phyloP scores from a whole-genome alignment of 23 red algal species.

The Agarophyton chilense region DNA sequence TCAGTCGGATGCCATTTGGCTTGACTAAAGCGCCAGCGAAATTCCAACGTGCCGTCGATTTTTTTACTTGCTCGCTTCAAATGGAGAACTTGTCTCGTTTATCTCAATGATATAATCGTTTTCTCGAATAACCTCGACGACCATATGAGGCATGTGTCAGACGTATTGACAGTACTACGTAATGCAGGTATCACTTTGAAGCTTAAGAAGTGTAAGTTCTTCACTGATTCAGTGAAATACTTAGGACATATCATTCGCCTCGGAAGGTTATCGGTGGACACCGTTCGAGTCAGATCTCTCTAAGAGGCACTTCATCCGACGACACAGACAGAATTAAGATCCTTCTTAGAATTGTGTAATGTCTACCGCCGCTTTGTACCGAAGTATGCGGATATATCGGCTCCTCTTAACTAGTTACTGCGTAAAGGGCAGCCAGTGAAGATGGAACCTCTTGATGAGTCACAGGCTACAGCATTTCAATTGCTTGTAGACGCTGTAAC shows the following conservation, averaged over 20 bases:
- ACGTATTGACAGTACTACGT: conserved; percentile 32
- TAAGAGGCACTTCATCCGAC: neutral
- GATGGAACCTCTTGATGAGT: neutral
- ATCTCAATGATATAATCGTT: conserved; percentile 54
- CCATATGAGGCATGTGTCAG: conserved; percentile 20
- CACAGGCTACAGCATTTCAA: conserved; percentile 6
- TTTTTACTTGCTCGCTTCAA: conserved; percentile 29
- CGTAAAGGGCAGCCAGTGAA: neutral
- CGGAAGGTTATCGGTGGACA: conserved; percentile 7
- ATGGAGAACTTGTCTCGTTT: conserved; percentile 36
- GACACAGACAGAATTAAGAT: conserved; percentile 25
- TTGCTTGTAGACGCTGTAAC: neutral
- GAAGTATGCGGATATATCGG: neutral
- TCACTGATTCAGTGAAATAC: conserved; percentile 17
- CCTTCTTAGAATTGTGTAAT: conserved; percentile 6
- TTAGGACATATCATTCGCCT: conserved; percentile 44
- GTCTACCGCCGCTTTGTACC: conserved; percentile 29
- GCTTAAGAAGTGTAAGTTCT: conserved; percentile 52
- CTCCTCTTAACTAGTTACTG: neutral
- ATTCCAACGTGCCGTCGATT: conserved; percentile 59
- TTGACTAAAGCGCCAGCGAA: conserved; percentile 53
- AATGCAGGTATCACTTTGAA: conserved; percentile 43
- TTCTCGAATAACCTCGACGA: conserved; percentile 15
- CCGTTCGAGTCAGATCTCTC: neutral
- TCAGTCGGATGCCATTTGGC: conserved; percentile 43